Percentiles rank a stretch among this genome's conserved stretches.
phyloP scores from a whole-genome alignment of 164 flowering plant species.

The Paratinospora sagittata region DNA sequence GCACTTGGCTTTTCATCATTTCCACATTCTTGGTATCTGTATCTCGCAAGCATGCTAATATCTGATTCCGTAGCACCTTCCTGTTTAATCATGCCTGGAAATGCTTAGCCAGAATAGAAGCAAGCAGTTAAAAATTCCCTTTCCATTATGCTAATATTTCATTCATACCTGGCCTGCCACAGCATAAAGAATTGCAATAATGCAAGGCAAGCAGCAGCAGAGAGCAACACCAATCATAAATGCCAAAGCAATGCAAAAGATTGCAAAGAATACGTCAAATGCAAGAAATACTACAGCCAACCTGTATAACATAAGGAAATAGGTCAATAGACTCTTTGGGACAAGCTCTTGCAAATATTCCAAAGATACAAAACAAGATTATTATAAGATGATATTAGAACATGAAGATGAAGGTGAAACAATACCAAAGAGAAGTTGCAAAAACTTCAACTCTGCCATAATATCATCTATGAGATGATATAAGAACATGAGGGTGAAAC shows the following conservation, averaged over 20 bases:
- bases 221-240: conserved; percentile 94
- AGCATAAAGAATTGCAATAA: conserved; percentile 93
- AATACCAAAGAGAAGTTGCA: not conserved
- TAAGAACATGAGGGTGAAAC: too few species aligned
- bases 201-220: conserved; percentile 98
- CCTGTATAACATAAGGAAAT: conserved; percentile 49
- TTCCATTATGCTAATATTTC: not conserved
- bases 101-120: not conserved
- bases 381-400: not conserved
- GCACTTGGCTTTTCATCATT: conserved; percentile 47
- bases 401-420: not conserved
- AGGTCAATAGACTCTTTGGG: not conserved
- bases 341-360: not conserved
- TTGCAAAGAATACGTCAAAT: conserved; percentile 95
- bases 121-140: not conserved
- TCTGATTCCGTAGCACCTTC: conserved; percentile 99
- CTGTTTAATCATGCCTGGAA: conserved; percentile 32
- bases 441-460: not conserved
- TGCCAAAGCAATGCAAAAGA: conserved; percentile 95
- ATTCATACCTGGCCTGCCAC: conserved; percentile 89
- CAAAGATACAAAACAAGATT: not conserved
- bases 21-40: conserved; percentile 39
- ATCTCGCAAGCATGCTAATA: conserved; percentile 68
- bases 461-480: too few species aligned
- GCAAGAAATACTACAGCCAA: conserved; percentile 90